Evolutionary conservation across 1,284 basidiomycete genomes (phyloP), one percentile per base, ranked within the genome.

Genomic region (Cryptococcus sp.): DNA sequence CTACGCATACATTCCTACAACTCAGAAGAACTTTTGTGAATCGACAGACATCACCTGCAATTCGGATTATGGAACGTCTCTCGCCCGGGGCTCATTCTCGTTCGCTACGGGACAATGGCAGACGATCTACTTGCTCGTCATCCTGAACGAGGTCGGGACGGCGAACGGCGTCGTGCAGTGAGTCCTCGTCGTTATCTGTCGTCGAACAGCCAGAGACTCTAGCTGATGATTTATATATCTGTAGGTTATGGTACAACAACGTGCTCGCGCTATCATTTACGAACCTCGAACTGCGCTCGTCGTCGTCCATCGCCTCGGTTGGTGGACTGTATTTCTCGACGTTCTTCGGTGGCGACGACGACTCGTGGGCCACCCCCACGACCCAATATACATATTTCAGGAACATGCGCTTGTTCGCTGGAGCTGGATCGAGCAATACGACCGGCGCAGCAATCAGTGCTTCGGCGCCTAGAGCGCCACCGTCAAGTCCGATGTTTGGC

Each of bases 281-380:
- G 17, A 69, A 77, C 54, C 69, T 79, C 52, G 71, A 68, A 54
- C 46, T 80, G 41, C 71, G 79, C n/a, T 61, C 65, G 3, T 65
- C 75, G 1, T 47, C 50, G 17, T 45, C 55, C 25, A 63, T 80
- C 20, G 43, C 55, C 27, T 64, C 65, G 5, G 64, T 78, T 27
- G 71, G 69, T 23, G 77, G 75, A 3, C 61, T 79, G 25, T 78
- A 73, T 68, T 79, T 79, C 58, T 77, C 75, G 20, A 79, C 79
- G 22, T 80, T 80, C 61, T 79, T 80, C 58, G 79, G 79, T 42
- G 79, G 79, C 8, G 65, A 74, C 59, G 73, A 78, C 57, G 23
- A 61, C n/a, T 53, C 69, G 1, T 79, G 76, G 73, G 73, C 73
- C 4, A 67, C 73, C 0, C 73, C 72, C n/a, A 73, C 68, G 2